Conservation (phyloP, 2,329 filamentous ascomycete genomes). For the Exophiala spinifera region DNA sequence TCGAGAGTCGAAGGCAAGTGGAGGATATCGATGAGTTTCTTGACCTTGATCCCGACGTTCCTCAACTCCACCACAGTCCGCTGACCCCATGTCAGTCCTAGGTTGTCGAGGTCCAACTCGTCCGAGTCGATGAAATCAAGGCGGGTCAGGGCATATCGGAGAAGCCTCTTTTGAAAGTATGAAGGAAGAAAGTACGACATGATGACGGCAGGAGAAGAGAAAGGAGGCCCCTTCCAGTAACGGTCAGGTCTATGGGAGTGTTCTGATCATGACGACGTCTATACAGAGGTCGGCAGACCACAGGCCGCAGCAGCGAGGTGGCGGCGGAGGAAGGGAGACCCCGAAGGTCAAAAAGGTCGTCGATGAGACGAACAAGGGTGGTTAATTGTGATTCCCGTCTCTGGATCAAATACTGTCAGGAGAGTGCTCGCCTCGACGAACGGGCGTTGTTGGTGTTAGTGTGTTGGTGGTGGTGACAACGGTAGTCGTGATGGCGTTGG, state of each 20-base stretch:
- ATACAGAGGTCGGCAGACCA: not conserved
- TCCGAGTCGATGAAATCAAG: conserved; percentile 86
- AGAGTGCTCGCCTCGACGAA: not conserved
- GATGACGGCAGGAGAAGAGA: conserved; percentile 23
- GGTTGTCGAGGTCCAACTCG: conserved; percentile 76
- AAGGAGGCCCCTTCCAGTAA: conserved; percentile 5
- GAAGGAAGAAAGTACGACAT: conserved; percentile 77
- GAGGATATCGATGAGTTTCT: conserved; percentile 24
- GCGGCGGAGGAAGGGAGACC: no score
- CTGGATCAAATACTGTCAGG: no score
- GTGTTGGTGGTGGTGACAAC: not conserved
- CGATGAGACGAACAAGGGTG: no score
- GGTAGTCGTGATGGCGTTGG: no score
- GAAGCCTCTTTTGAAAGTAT: conserved; percentile 78
- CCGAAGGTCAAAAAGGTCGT: no score
- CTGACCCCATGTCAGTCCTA: conserved; percentile 79
- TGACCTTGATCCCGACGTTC: conserved; percentile 62
- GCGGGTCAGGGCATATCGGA: conserved; percentile 79
- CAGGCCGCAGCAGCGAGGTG: not conserved
- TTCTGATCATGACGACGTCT: conserved; percentile 10
- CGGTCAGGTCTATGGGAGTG: conserved; percentile 2
- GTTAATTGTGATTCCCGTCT: no score
- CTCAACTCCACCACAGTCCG: conserved; percentile 80
- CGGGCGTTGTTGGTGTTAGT: not conserved
- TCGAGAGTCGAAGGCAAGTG: conserved; percentile 28